Percentiles rank a stretch among this genome's conserved stretches.
Conservation (phyloP, 2,329 filamentous ascomycete species). For the Fusarium falciforme region DNA sequence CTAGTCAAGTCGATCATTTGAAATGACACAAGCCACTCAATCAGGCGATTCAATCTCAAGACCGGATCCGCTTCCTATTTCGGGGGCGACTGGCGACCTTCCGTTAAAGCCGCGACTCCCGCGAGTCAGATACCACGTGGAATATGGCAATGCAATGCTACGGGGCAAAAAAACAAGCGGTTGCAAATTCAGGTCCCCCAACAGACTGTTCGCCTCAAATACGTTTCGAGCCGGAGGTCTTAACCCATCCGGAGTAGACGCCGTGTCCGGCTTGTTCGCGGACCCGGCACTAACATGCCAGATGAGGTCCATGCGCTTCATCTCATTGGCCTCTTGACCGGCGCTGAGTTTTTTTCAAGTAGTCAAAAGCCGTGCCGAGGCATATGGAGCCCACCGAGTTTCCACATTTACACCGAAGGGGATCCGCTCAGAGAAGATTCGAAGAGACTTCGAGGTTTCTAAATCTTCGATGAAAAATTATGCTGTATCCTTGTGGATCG, state of each 20-base stretch:
- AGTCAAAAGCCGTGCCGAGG: neutral
- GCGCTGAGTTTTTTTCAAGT: neutral
- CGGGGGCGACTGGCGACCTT: neutral
- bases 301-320: neutral
- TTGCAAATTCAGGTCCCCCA: constrained; percentile 1
- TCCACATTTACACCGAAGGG: neutral
- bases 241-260: neutral
- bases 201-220: neutral
- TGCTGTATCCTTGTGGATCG: neutral
- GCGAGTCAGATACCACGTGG: neutral
- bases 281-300: neutral
- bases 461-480: neutral
- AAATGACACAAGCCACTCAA: neutral
- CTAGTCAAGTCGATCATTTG: neutral
- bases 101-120: neutral
- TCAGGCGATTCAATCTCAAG: neutral
- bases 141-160: neutral
- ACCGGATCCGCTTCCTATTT: neutral
- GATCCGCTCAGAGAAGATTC: neutral
- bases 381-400: neutral
- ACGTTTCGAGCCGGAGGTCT: neutral
- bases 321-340: neutral
- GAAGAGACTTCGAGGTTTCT: neutral
- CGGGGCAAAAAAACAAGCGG: neutral
- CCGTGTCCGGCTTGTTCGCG: neutral